Evolutionary conservation across 371 early-diverging fungal genomes (phyloP).

Genomic region (Blastocladiella emersonii): DNA sequence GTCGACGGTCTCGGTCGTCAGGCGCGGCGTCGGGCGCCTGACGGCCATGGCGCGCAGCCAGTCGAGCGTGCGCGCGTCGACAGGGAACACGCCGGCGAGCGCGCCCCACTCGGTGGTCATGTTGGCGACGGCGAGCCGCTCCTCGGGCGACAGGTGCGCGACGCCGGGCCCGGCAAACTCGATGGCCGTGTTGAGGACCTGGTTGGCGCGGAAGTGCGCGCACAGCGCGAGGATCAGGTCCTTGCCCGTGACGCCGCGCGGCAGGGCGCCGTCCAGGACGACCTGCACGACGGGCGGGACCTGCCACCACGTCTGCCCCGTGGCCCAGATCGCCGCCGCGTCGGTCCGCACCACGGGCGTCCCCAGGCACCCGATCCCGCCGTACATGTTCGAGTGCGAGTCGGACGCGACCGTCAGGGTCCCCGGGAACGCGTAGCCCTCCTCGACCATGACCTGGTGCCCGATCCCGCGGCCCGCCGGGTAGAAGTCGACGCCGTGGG

Average conservation of each 20-base stretch:
- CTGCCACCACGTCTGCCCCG: conserved; percentile 95
- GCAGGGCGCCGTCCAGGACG: conserved; percentile 52
- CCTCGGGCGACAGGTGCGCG: conserved; percentile 55
- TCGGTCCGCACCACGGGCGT: conserved; percentile 94
- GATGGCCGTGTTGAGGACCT: conserved; percentile 86
- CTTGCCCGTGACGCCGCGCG: conserved; percentile 78
- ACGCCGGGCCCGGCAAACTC: conserved; percentile 77
- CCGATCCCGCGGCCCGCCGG: conserved; percentile 94
- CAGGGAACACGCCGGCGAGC: conserved; percentile 87
- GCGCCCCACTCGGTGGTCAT: conserved; percentile 99
- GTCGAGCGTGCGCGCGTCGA: conserved; percentile 57
- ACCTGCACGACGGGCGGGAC: conserved; percentile 85
- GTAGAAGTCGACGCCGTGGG: conserved; percentile 79
- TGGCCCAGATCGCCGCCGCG: conserved; percentile 94
- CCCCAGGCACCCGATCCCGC: conserved; percentile 83
- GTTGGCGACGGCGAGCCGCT: conserved; percentile 86
- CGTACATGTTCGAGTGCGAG: conserved; percentile 97
- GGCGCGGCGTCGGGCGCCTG: conserved; percentile 38
- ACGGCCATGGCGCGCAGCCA: conserved; percentile 33
- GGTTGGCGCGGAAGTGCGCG: conserved; percentile 64
- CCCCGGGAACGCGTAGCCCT: conserved; percentile 85
- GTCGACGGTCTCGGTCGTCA: conserved; percentile 50
- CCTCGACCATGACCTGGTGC: conserved; percentile 91
- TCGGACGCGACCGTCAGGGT: conserved; percentile 90
- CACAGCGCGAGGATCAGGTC: conserved; percentile 90